Base-by-base conservation (phyloP, 495 filamentous ascomycete species). In the Acidomyces sp. region DNA sequence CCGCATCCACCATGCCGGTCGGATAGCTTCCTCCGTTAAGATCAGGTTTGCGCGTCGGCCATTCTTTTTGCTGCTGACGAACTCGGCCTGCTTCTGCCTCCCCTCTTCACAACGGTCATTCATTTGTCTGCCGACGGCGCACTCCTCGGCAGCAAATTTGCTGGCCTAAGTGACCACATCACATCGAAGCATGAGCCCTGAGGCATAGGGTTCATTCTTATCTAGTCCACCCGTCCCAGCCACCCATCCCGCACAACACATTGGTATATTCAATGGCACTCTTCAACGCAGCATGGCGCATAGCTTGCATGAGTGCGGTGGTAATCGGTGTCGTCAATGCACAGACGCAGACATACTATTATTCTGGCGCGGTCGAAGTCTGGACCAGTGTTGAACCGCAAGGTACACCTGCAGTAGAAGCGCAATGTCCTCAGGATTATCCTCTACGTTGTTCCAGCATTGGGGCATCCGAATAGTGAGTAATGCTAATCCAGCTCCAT, bases 391-490 rank as follows among this genome's bases (percentile, higher is more conserved):
- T 39, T 17, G 37, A 47, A 6, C 19, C 29, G 12, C 3, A 33
- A 19, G 31, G 48, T 21, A 45, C 39, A 15, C 16, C 42, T 1
- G 48, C 50, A 20, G 41, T 30, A 17, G 39, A 51, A 24, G 55
- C 56, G 16, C 33, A 51, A 35, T 63, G 60, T 39, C 60, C 60
- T 0, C 38, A 34, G 32, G 41, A 52, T 26, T 51, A 57, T 19
- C 51, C 56, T 6, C n/a, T 52, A 35, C 50, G 51, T 36, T 63
- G 60, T 40, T 36, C 36, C 16, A 47, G 32, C 39, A 54, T 60
- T 7, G 39, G 45, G 6, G 39, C 40, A 21, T 41, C 53, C 4
- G 49, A 50, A 35, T 63, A 59, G 60, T 61, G 51, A 9, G 51
- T 26, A 18, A 20, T n/a, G 29, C 41, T 24, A 27, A 22, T 16